phyloP scores from a whole-genome alignment of 2,329 filamentous ascomycete genomes.

The Fusarium transvaalense region DNA sequence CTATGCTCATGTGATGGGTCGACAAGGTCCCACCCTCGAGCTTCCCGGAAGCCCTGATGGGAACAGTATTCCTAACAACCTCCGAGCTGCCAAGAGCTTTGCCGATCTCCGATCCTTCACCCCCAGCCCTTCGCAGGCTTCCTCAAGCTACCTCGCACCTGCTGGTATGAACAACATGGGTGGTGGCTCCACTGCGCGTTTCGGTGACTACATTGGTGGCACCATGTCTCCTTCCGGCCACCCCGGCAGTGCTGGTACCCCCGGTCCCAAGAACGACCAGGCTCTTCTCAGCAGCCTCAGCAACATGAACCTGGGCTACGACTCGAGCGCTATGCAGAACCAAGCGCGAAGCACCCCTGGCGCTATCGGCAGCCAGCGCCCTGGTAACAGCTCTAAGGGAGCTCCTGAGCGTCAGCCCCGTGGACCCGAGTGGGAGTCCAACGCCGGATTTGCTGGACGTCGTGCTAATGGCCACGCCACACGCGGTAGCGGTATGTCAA shows the following conservation, averaged over 20 bases:
- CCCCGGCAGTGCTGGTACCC: conserved; percentile 54
- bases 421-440: conserved; percentile 71
- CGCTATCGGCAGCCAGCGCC: conserved; percentile 75
- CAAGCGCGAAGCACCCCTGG: conserved; percentile 65
- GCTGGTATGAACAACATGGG: conserved; percentile 68
- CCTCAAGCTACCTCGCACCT: conserved; percentile 77
- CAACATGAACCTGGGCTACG: conserved; percentile 66
- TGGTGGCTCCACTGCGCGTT: conserved; percentile 55
- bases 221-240: conserved; percentile 53
- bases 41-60: conserved; percentile 83
- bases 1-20: conserved; percentile 78
- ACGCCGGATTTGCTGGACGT: conserved; percentile 65
- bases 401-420: conserved; percentile 73
- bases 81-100: conserved; percentile 95
- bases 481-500: conserved; percentile 69
- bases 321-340: conserved; percentile 57
- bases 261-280: conserved; percentile 56
- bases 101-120: conserved; percentile 95
- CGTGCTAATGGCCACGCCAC: conserved; percentile 72
- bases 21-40: conserved; percentile 87
- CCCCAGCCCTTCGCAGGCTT: conserved; percentile 87
- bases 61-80: conserved; percentile 76
- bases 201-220: conserved; percentile 60
- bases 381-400: conserved; percentile 57
- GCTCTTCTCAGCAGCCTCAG: conserved; percentile 63